Evolutionary conservation across 169 alveolate species (phyloP).

Genomic region (Cryptosporidium meleagridis): DNA sequence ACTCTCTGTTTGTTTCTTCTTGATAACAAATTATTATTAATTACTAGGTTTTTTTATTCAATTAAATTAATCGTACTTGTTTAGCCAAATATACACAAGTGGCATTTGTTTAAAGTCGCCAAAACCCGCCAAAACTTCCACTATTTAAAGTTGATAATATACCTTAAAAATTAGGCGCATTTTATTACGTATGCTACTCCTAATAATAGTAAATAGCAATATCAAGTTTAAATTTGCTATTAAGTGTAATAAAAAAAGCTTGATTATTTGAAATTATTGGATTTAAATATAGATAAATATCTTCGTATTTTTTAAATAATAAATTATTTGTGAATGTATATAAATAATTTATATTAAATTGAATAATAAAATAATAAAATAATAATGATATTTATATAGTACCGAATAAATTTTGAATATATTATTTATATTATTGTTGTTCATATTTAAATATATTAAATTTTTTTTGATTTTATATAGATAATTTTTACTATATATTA

Average conservation of each 20-base stretch:
- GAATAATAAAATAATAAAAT: too few relatives aligned
- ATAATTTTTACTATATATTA: too few relatives aligned
- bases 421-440: not conserved
- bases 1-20: not conserved
- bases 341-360: too few relatives aligned
- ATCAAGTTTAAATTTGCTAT: not conserved
- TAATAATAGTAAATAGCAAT: not conserved
- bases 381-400: too few relatives aligned
- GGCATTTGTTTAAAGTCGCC: not conserved
- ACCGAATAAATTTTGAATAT: not conserved
- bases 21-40: not conserved
- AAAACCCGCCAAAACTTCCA: conserved; percentile 12
- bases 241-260: not conserved
- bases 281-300: not conserved
- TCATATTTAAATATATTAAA: too few relatives aligned
- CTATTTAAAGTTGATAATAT: not conserved
- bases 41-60: not conserved
- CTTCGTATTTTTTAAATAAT: not conserved
- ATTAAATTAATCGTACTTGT: not conserved
- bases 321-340: too few relatives aligned
- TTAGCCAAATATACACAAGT: not conserved
- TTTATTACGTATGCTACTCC: conserved; percentile 8
- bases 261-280: not conserved
- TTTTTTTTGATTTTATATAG: too few relatives aligned
- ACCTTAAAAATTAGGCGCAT: not conserved